Evolutionary conservation across 2,329 filamentous ascomycete species (phyloP).

Genomic region (Pseudogymnoascus sp.): DNA sequence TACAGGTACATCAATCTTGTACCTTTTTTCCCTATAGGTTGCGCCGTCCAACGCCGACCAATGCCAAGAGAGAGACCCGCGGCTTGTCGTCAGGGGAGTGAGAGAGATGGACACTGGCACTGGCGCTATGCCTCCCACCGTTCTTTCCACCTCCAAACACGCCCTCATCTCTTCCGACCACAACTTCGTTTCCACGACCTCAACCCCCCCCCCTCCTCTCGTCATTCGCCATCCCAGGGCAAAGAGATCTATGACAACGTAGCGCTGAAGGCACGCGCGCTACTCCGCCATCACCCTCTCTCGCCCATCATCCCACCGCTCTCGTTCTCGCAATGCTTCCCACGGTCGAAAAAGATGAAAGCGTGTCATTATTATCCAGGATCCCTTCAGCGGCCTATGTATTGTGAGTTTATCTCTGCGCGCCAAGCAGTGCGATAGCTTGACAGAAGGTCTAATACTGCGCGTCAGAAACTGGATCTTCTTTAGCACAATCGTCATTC

Average conservation of each 20-base stretch:
- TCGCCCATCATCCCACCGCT: not conserved
- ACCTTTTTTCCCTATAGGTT: not conserved
- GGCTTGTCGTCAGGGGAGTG: not conserved
- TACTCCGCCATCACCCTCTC: not conserved
- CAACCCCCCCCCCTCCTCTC: not conserved
- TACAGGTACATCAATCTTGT: not conserved
- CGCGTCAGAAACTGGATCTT: conserved; percentile 64
- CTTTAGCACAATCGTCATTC: conserved; percentile 74
- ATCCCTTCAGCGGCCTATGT: conserved; percentile 5
- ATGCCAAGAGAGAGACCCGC: not conserved
- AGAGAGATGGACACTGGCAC: not conserved
- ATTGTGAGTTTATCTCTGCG: not conserved
- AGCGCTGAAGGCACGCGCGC: not conserved
- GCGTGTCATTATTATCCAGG: not conserved
- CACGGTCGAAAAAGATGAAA: not conserved
- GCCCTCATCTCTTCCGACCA: not conserved
- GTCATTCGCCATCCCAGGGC: not conserved
- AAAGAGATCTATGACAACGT: not conserved
- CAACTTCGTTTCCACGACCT: not conserved
- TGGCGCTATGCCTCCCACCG: not conserved
- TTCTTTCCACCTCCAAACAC: not conserved
- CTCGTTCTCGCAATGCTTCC: not conserved
- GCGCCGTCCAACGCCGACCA: too few species aligned
- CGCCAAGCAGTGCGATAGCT: not conserved
- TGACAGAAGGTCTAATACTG: not conserved